Evolutionary conservation across 352 stramenopile genomes (phyloP), one percentile per base, ranked within the genome.

Genomic region (Plasmopara viticola): DNA sequence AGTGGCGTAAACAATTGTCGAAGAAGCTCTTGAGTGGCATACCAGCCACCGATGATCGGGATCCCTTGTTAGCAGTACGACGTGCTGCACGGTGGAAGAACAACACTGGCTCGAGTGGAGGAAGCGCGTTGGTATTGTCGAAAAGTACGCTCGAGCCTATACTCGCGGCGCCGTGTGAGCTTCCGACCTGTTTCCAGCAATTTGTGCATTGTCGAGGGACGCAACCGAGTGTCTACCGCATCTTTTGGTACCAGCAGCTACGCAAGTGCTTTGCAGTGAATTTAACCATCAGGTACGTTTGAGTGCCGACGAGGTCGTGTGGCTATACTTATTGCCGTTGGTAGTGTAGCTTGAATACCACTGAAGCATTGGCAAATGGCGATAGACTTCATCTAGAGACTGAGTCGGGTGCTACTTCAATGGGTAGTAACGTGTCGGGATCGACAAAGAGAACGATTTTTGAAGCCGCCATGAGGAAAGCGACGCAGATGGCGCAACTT

Each of bases 241-340:
- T 90, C 18, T 72, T 72, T 28, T 93, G 79, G 78, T 65, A 57
- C 14, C 53, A 74, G 2, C 58, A 66, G 1, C 70, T 76, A 35
- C 66, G 68, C 39, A 74, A 87, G 6, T 77, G 78, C 44, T 89
- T 77, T 38, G 82, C 69, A 0, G 66, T 90, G 35, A 90, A 93
- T 46, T 66, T 90, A 25, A 70, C 80, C 18, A 90, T 78, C 61
- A 75, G 80, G 79, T 90, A 68, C 33, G 40, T 14, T 49, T 13
- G 7, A 25, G 7, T 6, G 7, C 10, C 10, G 4, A 35, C 4
- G 10, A 25, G 20, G 7, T 35, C 5, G 6, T 35, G 10, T 12
- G 10, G 31, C 31, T 47, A 15, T 58, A 28, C 44, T 62, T 48
- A 46, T 14, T 61, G 44, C 45, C 60, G 6, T 53, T 47, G 63